A percentile compares a stretch with the other conserved stretches of the same genome.
These are phyloP conservation scores for Trichoderma sp. DNA, from an alignment of 2,329 filamentous ascomycete species.

Conservation along the genomic window DNA sequence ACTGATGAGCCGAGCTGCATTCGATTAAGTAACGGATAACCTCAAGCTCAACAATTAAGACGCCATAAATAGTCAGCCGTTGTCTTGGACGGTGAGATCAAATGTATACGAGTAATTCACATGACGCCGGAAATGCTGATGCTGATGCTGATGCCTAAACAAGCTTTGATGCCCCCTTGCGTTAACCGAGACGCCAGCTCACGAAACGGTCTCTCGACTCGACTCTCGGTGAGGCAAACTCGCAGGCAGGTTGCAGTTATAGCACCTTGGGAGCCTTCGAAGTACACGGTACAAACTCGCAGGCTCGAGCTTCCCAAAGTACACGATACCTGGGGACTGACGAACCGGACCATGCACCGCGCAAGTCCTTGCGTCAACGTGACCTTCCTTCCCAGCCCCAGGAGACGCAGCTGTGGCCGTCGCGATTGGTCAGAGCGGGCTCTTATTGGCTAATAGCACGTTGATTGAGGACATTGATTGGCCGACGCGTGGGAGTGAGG, in stretches of 20 bases:
- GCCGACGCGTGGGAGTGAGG: not conserved
- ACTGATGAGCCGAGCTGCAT: not conserved
- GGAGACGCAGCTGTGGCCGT: not conserved
- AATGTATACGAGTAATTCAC: not conserved
- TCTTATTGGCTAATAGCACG: slow-evolving; percentile 21
- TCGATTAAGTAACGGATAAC: not conserved
- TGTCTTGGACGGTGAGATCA: not conserved
- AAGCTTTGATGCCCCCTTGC: not conserved
- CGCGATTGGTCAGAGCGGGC: slow-evolving; percentile 16
- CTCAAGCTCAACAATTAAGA: not conserved
- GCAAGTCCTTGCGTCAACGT: slow-evolving; percentile 20
- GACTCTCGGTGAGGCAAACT: not conserved
- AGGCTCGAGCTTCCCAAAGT: not conserved
- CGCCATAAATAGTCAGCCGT: not conserved
- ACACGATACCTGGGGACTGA: not conserved
- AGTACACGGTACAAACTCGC: not conserved
- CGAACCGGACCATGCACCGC: not conserved
- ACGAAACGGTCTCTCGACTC: not conserved
- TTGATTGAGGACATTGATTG: slow-evolving; percentile 3
- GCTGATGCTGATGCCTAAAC: not conserved
- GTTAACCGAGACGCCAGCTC: not conserved
- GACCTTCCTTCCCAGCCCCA: slow-evolving; percentile 15
- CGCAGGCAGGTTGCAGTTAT: no score
- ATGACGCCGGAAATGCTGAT: not conserved
- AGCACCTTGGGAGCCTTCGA: not conserved